Conservation (phyloP, 345 rosid genomes). For the Hibiscus tridactylites region DNA sequence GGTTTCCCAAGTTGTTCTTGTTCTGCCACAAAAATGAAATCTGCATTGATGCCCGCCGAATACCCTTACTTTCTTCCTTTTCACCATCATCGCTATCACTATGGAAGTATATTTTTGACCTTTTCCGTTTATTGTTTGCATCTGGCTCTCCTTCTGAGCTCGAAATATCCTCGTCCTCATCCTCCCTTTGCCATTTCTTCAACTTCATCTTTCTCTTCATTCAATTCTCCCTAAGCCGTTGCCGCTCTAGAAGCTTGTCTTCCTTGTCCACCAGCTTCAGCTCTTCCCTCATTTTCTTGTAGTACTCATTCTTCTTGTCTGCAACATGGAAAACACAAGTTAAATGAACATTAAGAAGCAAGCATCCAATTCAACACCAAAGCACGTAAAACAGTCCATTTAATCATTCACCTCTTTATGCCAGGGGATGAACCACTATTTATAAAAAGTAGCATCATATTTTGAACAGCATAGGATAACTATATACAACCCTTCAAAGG, state of each 20-base stretch:
- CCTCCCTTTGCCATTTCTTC: conserved; percentile 43
- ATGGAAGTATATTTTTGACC: conserved; percentile 43
- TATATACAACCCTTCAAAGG: neutral
- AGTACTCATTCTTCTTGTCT: conserved; percentile 54
- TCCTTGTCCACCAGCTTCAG: conserved; percentile 67
- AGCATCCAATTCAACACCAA: neutral
- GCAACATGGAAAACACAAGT: conserved; percentile 9
- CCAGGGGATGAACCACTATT: neutral
- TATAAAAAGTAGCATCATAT: neutral
- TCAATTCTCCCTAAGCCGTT: conserved; percentile 65
- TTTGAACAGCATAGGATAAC: neutral
- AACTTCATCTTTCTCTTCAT: conserved; percentile 60
- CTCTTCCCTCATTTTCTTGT: conserved; percentile 64
- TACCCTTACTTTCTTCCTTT: conserved; percentile 5
- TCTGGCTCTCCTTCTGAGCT: conserved; percentile 38
- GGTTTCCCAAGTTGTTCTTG: conserved; percentile 90
- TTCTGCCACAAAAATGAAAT: conserved; percentile 53
- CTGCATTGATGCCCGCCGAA: conserved; percentile 20
- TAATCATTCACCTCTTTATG: neutral
- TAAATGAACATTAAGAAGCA: neutral
- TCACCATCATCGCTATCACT: conserved; percentile 29
- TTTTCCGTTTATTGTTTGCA: conserved; percentile 32
- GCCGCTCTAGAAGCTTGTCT: conserved; percentile 67
- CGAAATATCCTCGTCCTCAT: conserved; percentile 33
- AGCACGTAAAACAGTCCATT: neutral